Evolutionary conservation across 805 yeast species (phyloP), one percentile per base, ranked within the genome.

Genomic region (Saccharomycopsis sp.): DNA sequence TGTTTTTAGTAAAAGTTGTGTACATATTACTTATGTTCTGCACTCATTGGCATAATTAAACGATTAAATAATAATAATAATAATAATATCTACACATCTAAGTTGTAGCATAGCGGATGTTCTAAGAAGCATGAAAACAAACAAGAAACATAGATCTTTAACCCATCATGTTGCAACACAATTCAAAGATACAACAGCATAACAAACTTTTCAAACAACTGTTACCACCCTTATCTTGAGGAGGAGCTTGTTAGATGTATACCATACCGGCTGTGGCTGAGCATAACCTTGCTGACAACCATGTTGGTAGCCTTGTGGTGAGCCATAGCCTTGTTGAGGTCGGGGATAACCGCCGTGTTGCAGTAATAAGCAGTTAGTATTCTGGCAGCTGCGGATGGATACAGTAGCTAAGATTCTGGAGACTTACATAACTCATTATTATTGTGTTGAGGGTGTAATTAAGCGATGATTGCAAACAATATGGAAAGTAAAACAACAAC

Each of bases 121-220:
- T n/a, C n/a, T n/a, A n/a, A n/a, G 25, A 22, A 15, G 12, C 17
- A 50, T 50, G n/a, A 25, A 52, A 24, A 52, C 15, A 25, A 3
- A 25, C 12, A 25, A 34, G 20, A 19, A 17, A 22, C n/a, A 29
- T 29, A 29, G 5, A 29, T 29, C 38, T 29, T 24, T 60, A 60
- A 38, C 47, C 63, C 61, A 61, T 58, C 63, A 61, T 61, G 25
- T 61, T 61, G 47, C 63, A 61, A 25, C 63, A 61, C 44, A 61
- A 56, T 49, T 61, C 63, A 38, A 61, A 61, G 53, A 61, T 52
- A 56, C 63, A 61, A 44, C 49, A 44, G 22, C 63, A 61, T 41
- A 61, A 58, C 59, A 61, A 61, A 54, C 63, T 57, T 42, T 61
- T 61, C 58, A 61, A 58, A 49, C 63, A 61, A 9, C 62, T 55